phyloP scores from a whole-genome alignment of 2,329 filamentous ascomycete species.

The Aschersonia sp. region DNA sequence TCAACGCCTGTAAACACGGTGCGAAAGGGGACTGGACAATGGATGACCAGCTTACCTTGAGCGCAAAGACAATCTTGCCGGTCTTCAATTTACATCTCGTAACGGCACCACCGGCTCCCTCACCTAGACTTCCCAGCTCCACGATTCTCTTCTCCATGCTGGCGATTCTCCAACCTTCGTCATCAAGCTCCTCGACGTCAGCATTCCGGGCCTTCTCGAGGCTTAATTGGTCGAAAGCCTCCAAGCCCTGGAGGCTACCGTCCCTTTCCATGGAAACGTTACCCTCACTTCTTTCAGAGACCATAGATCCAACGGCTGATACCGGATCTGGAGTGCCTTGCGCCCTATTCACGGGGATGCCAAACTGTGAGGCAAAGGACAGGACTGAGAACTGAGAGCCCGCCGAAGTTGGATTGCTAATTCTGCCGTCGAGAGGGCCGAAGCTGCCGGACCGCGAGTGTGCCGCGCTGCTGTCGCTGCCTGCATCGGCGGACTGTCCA shows the following conservation, averaged over 20 bases:
- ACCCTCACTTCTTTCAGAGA: constrained; percentile 67
- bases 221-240: constrained; percentile 67
- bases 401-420: constrained; percentile 71
- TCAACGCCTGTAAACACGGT: constrained; percentile 3
- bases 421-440: constrained; percentile 58
- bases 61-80: constrained; percentile 85
- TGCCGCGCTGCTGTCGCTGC: constrained; percentile 65
- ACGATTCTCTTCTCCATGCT: constrained; percentile 78
- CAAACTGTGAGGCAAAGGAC: constrained; percentile 63
- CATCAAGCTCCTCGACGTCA: constrained; percentile 89
- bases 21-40: background rate
- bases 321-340: constrained; percentile 69
- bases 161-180: constrained; percentile 88
- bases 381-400: constrained; percentile 77
- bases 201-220: constrained; percentile 69
- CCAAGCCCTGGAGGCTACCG: constrained; percentile 61
- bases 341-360: constrained; percentile 49
- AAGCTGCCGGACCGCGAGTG: constrained; percentile 79
- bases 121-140: constrained; percentile 79
- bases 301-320: constrained; percentile 74
- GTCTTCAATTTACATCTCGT: constrained; percentile 81
- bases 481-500: constrained; percentile 56
- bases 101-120: constrained; percentile 91
- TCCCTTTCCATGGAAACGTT: constrained; percentile 70
- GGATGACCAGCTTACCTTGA: constrained; percentile 52